Evolutionary conservation across 495 filamentous ascomycete genomes (phyloP).

Genomic region (Podospora pseudoanserina): DNA sequence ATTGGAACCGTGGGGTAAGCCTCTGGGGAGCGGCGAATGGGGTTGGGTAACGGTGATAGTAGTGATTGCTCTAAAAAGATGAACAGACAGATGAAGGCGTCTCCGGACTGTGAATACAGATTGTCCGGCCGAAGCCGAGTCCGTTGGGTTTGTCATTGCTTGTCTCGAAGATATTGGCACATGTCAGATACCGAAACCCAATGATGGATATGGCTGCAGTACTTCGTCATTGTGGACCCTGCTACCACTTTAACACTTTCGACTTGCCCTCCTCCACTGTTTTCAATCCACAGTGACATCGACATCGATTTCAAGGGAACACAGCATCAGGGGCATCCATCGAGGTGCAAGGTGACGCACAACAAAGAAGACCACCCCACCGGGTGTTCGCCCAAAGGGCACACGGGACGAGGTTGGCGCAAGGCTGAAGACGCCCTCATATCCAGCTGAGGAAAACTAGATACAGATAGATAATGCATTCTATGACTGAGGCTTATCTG

Average conservation of each 20-base stretch:
- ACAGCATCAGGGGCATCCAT: background rate
- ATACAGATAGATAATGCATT: background rate
- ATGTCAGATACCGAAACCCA: background rate
- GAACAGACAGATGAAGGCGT: background rate
- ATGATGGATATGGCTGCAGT: background rate
- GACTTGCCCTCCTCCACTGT: background rate
- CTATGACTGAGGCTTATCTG: background rate
- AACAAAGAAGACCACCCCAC: background rate
- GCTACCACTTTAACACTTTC: background rate
- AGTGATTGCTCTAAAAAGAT: background rate
- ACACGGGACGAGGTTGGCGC: background rate
- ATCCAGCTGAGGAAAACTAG: background rate
- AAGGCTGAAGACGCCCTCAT: background rate
- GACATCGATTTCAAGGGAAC: background rate
- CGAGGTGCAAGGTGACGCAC: background rate
- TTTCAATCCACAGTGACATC: conserved; percentile 6
- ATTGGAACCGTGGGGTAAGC: background rate
- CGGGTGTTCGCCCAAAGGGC: background rate
- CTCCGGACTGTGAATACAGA: background rate
- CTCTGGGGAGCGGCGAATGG: background rate
- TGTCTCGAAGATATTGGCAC: background rate
- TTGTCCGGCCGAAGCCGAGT: background rate
- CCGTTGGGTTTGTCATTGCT: background rate
- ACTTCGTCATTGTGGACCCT: background rate
- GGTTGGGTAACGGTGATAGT: background rate